Conservation (phyloP, 2,329 filamentous ascomycete species). For the Dryadomyces sulphureus region DNA sequence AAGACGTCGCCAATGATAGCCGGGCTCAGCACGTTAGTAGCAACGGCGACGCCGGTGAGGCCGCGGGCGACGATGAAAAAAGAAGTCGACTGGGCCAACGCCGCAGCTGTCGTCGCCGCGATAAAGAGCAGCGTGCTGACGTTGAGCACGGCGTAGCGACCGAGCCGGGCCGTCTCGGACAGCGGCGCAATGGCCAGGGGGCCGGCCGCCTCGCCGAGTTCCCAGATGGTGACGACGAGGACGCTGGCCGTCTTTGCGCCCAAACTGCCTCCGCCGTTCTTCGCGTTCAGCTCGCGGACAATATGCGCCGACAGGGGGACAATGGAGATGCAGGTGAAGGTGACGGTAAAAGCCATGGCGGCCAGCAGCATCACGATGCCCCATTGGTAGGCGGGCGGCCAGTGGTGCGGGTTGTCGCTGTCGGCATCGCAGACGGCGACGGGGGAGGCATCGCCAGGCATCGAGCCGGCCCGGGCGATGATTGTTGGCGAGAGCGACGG, state of each 20-base stretch:
- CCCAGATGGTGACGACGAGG: conserved; percentile 56
- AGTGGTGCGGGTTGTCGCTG: conserved; percentile 36
- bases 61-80: conserved; percentile 52
- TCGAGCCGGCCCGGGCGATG: not conserved
- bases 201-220: conserved; percentile 50
- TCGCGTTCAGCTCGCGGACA: conserved; percentile 28
- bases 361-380: conserved; percentile 35
- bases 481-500: not conserved
- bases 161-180: conserved; percentile 38
- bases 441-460: not conserved
- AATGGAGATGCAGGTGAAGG: conserved; percentile 41
- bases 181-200: conserved; percentile 47
- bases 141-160: conserved; percentile 40
- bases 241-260: conserved; percentile 32
- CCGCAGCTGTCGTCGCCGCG: conserved; percentile 25
- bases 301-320: conserved; percentile 38
- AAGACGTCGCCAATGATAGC: conserved; percentile 53
- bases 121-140: conserved; percentile 36
- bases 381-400: conserved; percentile 37
- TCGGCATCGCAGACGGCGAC: conserved; percentile 16
- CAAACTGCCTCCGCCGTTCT: conserved; percentile 16
- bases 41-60: conserved; percentile 48
- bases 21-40: conserved; percentile 46
- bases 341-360: conserved; percentile 42
- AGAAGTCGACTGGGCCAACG: conserved; percentile 31